A percentile compares a stretch with the other conserved stretches of the same genome.
These are phyloP conservation scores for Cordyceps fumosorosea DNA, from an alignment of 2,329 filamentous ascomycete species.

Conservation along the genomic window DNA sequence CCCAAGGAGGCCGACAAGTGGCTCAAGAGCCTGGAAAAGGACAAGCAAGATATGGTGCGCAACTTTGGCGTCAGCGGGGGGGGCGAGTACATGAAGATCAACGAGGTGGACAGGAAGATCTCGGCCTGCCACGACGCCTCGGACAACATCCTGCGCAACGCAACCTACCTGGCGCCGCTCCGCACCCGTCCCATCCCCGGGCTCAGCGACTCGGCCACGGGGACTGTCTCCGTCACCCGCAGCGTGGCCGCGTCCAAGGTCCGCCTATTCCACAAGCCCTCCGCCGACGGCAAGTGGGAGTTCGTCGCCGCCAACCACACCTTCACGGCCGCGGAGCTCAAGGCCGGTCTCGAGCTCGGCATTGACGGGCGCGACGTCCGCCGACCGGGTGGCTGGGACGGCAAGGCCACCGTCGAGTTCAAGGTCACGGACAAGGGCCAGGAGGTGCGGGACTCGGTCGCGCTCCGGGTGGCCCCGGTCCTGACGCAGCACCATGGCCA, in stretches of 20 bases:
- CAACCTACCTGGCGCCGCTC: slow-evolving; percentile 26
- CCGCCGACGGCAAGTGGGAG: slow-evolving; percentile 18
- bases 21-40: too few relatives aligned
- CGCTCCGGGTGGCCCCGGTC: slow-evolving; percentile 28
- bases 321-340: slow-evolving; percentile 24
- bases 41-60: too few relatives aligned
- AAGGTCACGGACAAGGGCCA: slow-evolving; percentile 20
- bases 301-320: slow-evolving; percentile 19
- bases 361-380: slow-evolving; percentile 28
- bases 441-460: slow-evolving; percentile 21
- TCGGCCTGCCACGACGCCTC: slow-evolving; percentile 28
- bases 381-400: slow-evolving; percentile 20
- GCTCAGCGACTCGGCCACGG: slow-evolving; percentile 16
- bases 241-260: slow-evolving; percentile 18
- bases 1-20: too few relatives aligned
- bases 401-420: slow-evolving; percentile 23
- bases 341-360: slow-evolving; percentile 25
- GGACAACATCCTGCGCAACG: slow-evolving; percentile 25
- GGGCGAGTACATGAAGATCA: too few relatives aligned
- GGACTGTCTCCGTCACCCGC: slow-evolving; percentile 13
- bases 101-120: background rate
- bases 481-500: slow-evolving; percentile 31
- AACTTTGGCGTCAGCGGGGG: too few relatives aligned
- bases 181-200: slow-evolving; percentile 21
- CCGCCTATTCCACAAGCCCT: slow-evolving; percentile 22